Percentiles rank a stretch among this genome's conserved stretches.
Conservation (phyloP, 108 stramenopile species). For the Skeletonema tropicum region DNA sequence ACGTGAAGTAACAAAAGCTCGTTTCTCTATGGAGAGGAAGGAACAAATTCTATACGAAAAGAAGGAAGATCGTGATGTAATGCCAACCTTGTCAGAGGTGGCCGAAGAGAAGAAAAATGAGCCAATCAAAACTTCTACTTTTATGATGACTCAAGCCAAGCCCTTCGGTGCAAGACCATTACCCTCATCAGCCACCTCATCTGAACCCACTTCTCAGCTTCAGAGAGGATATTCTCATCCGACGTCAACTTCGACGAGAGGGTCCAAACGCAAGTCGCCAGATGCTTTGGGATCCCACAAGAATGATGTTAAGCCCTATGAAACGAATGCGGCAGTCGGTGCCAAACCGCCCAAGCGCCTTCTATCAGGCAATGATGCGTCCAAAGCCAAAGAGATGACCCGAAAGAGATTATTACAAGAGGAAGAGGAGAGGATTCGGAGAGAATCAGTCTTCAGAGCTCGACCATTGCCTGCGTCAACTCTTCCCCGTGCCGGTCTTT, state of each 20-base stretch:
- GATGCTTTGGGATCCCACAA: constrained; percentile 20
- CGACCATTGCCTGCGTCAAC: constrained; percentile 37
- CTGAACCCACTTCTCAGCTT: background rate
- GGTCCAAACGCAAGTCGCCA: constrained; percentile 35
- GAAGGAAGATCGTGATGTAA: constrained; percentile 12
- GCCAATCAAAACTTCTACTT: background rate
- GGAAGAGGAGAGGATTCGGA: constrained; percentile 23
- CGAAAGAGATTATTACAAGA: constrained; percentile 23
- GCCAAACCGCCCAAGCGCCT: constrained; percentile 40
- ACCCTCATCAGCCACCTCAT: constrained; percentile 17
- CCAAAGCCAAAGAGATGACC: constrained; percentile 36
- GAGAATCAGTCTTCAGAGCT: constrained; percentile 44
- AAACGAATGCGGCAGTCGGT: constrained; percentile 23
- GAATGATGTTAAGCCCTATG: constrained; percentile 15
- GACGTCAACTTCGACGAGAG: constrained; percentile 7
- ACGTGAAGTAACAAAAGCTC: constrained; percentile 41
- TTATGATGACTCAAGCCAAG: constrained; percentile 17
- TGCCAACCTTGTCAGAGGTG: constrained; percentile 10
- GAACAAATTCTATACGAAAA: constrained; percentile 39
- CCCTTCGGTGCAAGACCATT: constrained; percentile 40
- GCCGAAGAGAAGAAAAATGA: constrained; percentile 11
- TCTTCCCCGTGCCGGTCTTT: constrained; percentile 2
- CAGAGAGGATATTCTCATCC: background rate
- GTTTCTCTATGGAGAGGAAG: constrained; percentile 43
- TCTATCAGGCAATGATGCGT: constrained; percentile 42